Percentiles rank a stretch among this genome's conserved stretches.
These are phyloP conservation scores for Termitomyces sp. DNA, from an alignment of 768 basidiomycete genomes.

Conservation along the genomic window DNA sequence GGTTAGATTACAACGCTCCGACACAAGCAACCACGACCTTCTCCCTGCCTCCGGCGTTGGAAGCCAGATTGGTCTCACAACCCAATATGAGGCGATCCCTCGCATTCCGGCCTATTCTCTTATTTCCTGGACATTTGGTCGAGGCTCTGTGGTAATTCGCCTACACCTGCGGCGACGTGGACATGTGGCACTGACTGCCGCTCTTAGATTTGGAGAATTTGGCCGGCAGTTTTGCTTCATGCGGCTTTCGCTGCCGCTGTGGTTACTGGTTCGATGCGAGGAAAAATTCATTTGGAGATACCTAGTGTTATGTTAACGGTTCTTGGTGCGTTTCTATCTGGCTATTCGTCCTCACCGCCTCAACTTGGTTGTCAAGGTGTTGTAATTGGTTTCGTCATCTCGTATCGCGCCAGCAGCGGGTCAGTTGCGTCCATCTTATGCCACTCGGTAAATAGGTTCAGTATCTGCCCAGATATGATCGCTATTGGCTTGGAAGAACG, in stretches of 20 bases:
- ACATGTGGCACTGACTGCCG: neutral
- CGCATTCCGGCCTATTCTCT: slow-evolving; percentile 9
- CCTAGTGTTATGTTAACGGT: slow-evolving; percentile 60
- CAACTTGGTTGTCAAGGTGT: slow-evolving; percentile 29
- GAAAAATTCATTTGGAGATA: slow-evolving; percentile 37
- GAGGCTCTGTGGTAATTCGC: slow-evolving; percentile 37
- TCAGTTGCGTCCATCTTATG: slow-evolving; percentile 20
- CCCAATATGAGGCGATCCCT: slow-evolving; percentile 1
- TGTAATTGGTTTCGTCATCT: slow-evolving; percentile 62
- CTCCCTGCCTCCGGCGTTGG: slow-evolving; percentile 20
- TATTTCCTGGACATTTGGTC: slow-evolving; percentile 37
- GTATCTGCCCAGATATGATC: slow-evolving; percentile 42
- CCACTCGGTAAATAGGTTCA: too few species aligned
- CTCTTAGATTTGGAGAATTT: slow-evolving; percentile 54
- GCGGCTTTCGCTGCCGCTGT: slow-evolving; percentile 54
- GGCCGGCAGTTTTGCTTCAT: slow-evolving; percentile 64
- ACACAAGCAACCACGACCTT: slow-evolving; percentile 14
- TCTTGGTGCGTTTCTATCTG: slow-evolving; percentile 38
- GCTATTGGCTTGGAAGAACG: slow-evolving; percentile 58
- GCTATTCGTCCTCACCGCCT: neutral
- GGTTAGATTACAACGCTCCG: too few species aligned
- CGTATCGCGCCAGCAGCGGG: slow-evolving; percentile 61
- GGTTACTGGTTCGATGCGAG: slow-evolving; percentile 38
- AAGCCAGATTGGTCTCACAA: neutral
- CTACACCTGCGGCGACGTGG: neutral